Base-by-base conservation (phyloP, 805 yeast genomes). In the Pichia membranifaciens region DNA sequence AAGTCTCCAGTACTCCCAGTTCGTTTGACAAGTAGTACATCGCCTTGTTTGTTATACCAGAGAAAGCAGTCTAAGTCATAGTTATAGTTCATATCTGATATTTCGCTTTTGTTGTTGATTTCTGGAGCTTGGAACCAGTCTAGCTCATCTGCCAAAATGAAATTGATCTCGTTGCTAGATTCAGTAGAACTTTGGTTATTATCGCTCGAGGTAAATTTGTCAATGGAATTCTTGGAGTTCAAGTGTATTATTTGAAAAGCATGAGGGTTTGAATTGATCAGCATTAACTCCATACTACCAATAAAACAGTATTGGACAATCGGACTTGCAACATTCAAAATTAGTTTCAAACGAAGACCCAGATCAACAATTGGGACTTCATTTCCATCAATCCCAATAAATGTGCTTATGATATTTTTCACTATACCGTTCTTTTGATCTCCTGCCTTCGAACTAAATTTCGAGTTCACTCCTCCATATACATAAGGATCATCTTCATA, bases 211-310 rank as follows among this genome's bases (percentile, higher is more conserved):
- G 22, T 18, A 6, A 12, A 18, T 20, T 8, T 15, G 21, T 6
- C 25, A 37, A 10, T 18, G 23, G 41, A n/a, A 22, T 16, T 33
- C 23, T 43, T 51, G 15, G 49, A 38, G n/a, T 53, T 51, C 40
- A 64, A 50, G 31, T 58, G 56, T 38, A 67, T 58, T 32, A 61
- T 43, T 50, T 67, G 70, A 36, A 67, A 62, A n/a, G 68, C 66
- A 44, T 59, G 62, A 5, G 70, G 69, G 16, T 59, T 57, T 3
- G 57, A 45, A 39, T 61, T 61, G 16, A 64, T 60, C 31, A 66
- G 48, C 35, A 66, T 45, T 17, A 67, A 39, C 16, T 57, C 52
- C 32, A 58, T 56, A 44, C 59, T 55, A 5, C 50, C 47, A 15
- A 57, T 43, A 44, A 65, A 59, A 34, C 54, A 55, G 38, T 47